These are phyloP conservation scores for Samsoniella hepiali DNA, from an alignment of 2,329 filamentous ascomycete species.

Conservation along the genomic window DNA sequence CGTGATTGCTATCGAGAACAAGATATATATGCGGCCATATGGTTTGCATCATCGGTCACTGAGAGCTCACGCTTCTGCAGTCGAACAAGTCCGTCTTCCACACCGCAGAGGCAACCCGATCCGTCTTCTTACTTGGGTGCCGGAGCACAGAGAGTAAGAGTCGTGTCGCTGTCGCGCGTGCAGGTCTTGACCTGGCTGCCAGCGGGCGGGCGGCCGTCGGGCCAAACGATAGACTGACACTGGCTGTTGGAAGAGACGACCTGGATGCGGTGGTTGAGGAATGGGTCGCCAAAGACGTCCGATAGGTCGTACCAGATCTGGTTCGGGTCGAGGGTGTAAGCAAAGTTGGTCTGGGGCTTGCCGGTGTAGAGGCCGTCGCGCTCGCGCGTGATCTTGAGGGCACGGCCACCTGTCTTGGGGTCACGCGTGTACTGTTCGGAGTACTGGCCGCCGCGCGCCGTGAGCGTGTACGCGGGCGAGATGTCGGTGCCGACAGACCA, in stretches of 20 bases:
- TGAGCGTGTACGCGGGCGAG: constrained; percentile 27
- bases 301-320: constrained; percentile 40
- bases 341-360: constrained; percentile 39
- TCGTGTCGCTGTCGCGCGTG: constrained; percentile 31
- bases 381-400: constrained; percentile 36
- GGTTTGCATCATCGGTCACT: neutral
- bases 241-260: constrained; percentile 28
- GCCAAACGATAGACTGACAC: constrained; percentile 38
- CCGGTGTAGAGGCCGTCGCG: constrained; percentile 38
- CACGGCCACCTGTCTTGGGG: constrained; percentile 36
- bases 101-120: neutral
- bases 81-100: neutral
- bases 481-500: constrained; percentile 38
- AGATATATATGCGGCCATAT: neutral
- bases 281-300: constrained; percentile 40
- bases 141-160: constrained; percentile 35
- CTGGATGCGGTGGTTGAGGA: constrained; percentile 33
- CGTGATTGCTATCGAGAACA: neutral
- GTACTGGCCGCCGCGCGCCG: constrained; percentile 26
- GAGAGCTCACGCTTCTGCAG: neutral
- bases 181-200: constrained; percentile 40
- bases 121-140: neutral
- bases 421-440: constrained; percentile 34
- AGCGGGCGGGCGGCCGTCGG: constrained; percentile 32
- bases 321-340: constrained; percentile 36